phyloP scores from a whole-genome alignment of 1,284 basidiomycete genomes.

The Cystobasidium pallidum region DNA sequence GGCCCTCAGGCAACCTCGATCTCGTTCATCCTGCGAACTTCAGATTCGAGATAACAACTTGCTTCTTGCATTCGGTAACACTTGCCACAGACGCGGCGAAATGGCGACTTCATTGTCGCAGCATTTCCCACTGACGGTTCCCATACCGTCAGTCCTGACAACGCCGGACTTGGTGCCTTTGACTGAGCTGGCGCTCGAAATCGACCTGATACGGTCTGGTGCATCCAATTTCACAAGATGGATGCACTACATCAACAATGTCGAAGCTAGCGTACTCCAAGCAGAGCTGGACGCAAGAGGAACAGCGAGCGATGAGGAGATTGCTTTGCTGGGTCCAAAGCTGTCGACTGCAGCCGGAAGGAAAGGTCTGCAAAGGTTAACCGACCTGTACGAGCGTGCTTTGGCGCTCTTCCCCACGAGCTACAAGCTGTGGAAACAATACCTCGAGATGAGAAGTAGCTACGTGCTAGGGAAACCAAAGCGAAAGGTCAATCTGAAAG shows the following conservation, averaged over 20 bases:
- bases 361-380: conserved; percentile 52
- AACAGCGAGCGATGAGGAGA: conserved; percentile 61
- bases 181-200: conserved; percentile 82
- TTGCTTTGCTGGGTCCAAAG: conserved; percentile 54
- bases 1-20: conserved; percentile 13
- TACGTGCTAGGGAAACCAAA: conserved; percentile 78
- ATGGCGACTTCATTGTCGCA: conserved; percentile 40
- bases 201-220: conserved; percentile 92
- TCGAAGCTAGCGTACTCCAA: conserved; percentile 66
- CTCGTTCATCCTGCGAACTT: neutral
- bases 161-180: conserved; percentile 75
- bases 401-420: conserved; percentile 83
- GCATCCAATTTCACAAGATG: conserved; percentile 81
- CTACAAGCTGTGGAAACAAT: conserved; percentile 95
- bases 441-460: conserved; percentile 78
- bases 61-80: neutral
- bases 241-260: conserved; percentile 81
- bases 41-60: neutral
- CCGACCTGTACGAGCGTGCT: conserved; percentile 88
- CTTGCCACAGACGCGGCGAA: neutral
- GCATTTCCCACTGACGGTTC: conserved; percentile 77
- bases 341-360: conserved; percentile 49
- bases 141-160: conserved; percentile 77
- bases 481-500: conserved; percentile 57
- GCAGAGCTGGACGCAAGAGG: conserved; percentile 56